Conservation (phyloP, 257 asterid genomes). For the Capsicum chinense region DNA sequence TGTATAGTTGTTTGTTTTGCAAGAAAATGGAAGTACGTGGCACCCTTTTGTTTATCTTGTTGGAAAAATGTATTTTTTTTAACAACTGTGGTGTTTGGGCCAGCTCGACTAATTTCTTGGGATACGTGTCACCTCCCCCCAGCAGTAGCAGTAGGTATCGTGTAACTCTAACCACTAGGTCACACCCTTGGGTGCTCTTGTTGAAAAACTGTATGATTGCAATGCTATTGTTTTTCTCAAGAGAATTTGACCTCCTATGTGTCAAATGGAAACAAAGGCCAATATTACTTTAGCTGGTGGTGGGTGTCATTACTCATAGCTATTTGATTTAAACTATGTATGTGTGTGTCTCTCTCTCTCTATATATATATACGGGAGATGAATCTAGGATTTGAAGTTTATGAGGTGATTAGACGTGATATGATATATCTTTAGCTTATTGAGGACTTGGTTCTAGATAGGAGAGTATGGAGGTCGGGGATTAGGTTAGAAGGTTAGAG, state of each 20-base stretch:
- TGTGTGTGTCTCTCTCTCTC: too few species aligned
- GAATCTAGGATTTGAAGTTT: background rate
- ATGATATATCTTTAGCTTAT: background rate
- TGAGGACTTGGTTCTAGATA: background rate
- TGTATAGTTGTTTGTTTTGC: background rate
- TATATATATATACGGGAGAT: too few species aligned
- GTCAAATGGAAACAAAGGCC: background rate
- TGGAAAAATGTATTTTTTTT: background rate
- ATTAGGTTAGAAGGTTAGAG: background rate
- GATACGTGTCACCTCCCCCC: too few species aligned
- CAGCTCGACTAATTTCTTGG: too few species aligned
- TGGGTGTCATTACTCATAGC: background rate
- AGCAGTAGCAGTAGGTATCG: too few species aligned
- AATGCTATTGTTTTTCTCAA: background rate
- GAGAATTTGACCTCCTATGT: too few species aligned
- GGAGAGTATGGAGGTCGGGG: background rate
- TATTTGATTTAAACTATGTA: too few species aligned
- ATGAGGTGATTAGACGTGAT: background rate
- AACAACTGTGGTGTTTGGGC: too few species aligned
- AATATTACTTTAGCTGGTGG: background rate
- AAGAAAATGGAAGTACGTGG: background rate
- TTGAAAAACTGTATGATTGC: background rate
- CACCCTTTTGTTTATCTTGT: background rate
- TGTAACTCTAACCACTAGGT: too few species aligned
- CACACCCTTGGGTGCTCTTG: background rate